Evolutionary conservation across 345 rosid genomes (phyloP).

Genomic region (Citropsis articulata): DNA sequence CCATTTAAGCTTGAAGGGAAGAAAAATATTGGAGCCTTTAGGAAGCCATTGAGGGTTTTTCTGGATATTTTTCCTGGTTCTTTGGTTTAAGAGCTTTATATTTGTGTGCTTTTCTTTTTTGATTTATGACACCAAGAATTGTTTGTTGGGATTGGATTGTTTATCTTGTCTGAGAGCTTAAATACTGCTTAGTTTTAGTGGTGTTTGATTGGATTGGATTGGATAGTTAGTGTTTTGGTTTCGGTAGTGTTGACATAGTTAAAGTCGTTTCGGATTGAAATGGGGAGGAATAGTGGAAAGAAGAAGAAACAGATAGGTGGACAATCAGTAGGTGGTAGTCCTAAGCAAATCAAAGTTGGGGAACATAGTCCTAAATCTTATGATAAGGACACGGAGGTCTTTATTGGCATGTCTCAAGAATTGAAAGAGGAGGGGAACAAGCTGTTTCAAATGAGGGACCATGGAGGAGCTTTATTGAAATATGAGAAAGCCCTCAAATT

Average conservation of each 20-base stretch:
- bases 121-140: conserved; percentile 5
- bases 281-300: conserved; percentile 55
- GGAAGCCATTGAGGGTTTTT: conserved; percentile 7
- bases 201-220: conserved; percentile 9
- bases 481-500: conserved; percentile 78
- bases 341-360: conserved; percentile 28
- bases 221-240: conserved; percentile 10
- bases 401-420: conserved; percentile 59
- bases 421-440: conserved; percentile 84
- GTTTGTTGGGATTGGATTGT: conserved; percentile 9
- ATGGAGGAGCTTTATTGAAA: conserved; percentile 65
- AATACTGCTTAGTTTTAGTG: neutral
- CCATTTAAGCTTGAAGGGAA: conserved; percentile 18
- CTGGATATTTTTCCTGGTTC: conserved; percentile 12
- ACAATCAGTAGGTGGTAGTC: conserved; percentile 25
- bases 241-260: conserved; percentile 3
- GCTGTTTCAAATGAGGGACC: conserved; percentile 76
- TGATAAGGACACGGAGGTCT: conserved; percentile 52
- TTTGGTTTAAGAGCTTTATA: conserved; percentile 17
- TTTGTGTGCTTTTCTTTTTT: conserved; percentile 15
- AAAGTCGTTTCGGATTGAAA: conserved; percentile 11
- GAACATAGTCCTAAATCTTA: conserved; percentile 30
- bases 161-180: conserved; percentile 17
- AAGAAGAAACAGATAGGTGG: conserved; percentile 40
- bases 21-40: conserved; percentile 18